phyloP scores from a whole-genome alignment of 441 rosid genomes.

The Breynia disticha region DNA sequence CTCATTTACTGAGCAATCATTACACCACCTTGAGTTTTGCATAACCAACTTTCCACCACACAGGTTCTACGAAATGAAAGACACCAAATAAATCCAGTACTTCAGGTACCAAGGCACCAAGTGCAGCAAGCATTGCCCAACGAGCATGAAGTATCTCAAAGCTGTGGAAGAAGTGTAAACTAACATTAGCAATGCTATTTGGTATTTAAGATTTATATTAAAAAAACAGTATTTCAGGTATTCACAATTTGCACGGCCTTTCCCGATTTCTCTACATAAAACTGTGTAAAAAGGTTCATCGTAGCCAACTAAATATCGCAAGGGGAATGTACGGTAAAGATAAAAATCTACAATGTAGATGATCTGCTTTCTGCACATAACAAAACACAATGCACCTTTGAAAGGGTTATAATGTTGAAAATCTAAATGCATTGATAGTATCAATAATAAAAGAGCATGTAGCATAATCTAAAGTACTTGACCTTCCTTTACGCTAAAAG shows the following conservation, averaged over 20 bases:
- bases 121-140: slow-evolving; percentile 96
- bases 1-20: slow-evolving; percentile 8
- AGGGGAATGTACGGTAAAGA: too few relatives aligned
- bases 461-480: too few relatives aligned
- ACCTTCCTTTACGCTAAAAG: too few relatives aligned
- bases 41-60: slow-evolving; percentile 94
- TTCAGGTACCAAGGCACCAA: slow-evolving; percentile 86
- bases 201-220: too few relatives aligned
- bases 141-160: slow-evolving; percentile 93
- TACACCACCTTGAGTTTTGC: slow-evolving; percentile 88
- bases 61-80: slow-evolving; percentile 73
- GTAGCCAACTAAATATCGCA: too few relatives aligned
- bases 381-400: too few relatives aligned
- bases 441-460: too few relatives aligned
- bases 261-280: slow-evolving; percentile 50
- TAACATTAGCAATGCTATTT: neutral
- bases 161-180: slow-evolving; percentile 30
- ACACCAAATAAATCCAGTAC: slow-evolving; percentile 56
- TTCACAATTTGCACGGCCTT: neutral
- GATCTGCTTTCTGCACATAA: too few relatives aligned
- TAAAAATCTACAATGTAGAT: too few relatives aligned
- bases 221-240: too few relatives aligned
- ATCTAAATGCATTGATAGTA: too few relatives aligned
- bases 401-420: too few relatives aligned
- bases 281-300: slow-evolving; percentile 20